A percentile compares a stretch with the other conserved stretches of the same genome.
Conservation (phyloP, 1,284 basidiomycete species). For the Papiliotrema laurentii region DNA sequence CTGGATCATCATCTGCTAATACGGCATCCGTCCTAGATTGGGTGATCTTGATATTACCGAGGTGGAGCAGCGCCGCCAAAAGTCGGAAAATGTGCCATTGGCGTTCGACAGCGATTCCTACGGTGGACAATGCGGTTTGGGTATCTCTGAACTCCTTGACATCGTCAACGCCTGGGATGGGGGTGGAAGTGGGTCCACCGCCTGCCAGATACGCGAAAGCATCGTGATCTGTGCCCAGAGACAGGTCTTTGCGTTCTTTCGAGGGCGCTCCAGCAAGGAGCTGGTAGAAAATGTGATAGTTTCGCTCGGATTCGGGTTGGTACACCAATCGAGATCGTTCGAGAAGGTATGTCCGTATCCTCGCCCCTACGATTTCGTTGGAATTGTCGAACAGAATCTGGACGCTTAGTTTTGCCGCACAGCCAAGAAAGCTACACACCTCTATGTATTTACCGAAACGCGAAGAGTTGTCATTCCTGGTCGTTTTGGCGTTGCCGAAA, state of each 20-base stretch:
- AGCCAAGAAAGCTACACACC: slow-evolving; percentile 52
- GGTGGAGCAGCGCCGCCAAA: slow-evolving; percentile 86
- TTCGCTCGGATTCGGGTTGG: slow-evolving; percentile 93
- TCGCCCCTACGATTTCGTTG: slow-evolving; percentile 95
- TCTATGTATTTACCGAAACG: slow-evolving; percentile 99
- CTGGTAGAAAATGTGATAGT: slow-evolving; percentile 99
- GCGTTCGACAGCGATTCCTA: slow-evolving; percentile 93
- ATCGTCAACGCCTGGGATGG: slow-evolving; percentile 90
- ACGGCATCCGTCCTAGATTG: slow-evolving; percentile 75
- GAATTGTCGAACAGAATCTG: slow-evolving; percentile 93
- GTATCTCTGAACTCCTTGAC: slow-evolving; percentile 91
- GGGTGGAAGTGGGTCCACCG: slow-evolving; percentile 78
- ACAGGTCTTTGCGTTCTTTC: slow-evolving; percentile 92
- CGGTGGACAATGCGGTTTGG: slow-evolving; percentile 89
- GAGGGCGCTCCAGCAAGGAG: slow-evolving; percentile 93
- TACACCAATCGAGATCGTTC: slow-evolving; percentile 97
- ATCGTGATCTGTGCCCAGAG: slow-evolving; percentile 71
- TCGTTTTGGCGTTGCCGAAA: slow-evolving; percentile 99
- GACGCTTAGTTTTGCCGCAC: slow-evolving; percentile 1
- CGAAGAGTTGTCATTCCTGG: slow-evolving; percentile 97
- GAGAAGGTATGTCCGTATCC: slow-evolving; percentile 94
- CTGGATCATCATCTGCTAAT: slow-evolving; percentile 78
- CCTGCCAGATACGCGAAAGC: slow-evolving; percentile 93
- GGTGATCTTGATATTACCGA: slow-evolving; percentile 91
- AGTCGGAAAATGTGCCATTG: slow-evolving; percentile 98